Evolutionary conservation across 768 basidiomycete genomes (phyloP).

Genomic region (Auriculariales sp.): DNA sequence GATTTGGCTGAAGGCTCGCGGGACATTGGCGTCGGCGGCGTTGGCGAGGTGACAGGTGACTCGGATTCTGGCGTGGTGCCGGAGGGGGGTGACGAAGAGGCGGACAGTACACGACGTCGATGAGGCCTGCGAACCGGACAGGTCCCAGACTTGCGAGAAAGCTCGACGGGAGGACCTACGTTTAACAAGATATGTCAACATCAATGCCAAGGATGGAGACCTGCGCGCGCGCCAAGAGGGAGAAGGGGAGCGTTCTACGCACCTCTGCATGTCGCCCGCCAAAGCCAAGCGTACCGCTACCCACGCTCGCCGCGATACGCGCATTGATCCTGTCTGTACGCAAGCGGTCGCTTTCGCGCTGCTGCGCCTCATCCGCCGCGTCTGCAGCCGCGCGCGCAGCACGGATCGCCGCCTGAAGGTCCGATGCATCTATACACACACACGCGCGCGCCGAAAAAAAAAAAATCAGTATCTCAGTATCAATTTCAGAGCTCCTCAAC

Average conservation of each 20-base stretch:
- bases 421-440: no score
- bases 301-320: slow-evolving; percentile 31
- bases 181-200: slow-evolving; percentile 4
- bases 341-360: slow-evolving; percentile 43
- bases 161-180: slow-evolving; percentile 3
- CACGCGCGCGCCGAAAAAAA: no score
- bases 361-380: slow-evolving; percentile 70
- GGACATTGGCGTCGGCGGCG: no score
- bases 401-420: slow-evolving; percentile 21
- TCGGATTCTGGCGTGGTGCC: slow-evolving; percentile 36
- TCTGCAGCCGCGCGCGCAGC: slow-evolving; percentile 66
- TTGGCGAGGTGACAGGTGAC: no score
- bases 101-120: slow-evolving; percentile 75
- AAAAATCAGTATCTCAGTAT: no score
- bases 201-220: neutral
- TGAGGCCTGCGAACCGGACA: slow-evolving; percentile 67
- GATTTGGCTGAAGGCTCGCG: no score
- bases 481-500: no score
- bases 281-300: neutral
- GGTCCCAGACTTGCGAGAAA: slow-evolving; percentile 66
- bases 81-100: slow-evolving; percentile 30
- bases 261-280: slow-evolving; percentile 4
- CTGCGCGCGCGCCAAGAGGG: neutral
- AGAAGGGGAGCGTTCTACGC: neutral
- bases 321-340: slow-evolving; percentile 58